phyloP scores from a whole-genome alignment of 1,284 basidiomycete species.

The Ustanciosporium gigantosporum region DNA sequence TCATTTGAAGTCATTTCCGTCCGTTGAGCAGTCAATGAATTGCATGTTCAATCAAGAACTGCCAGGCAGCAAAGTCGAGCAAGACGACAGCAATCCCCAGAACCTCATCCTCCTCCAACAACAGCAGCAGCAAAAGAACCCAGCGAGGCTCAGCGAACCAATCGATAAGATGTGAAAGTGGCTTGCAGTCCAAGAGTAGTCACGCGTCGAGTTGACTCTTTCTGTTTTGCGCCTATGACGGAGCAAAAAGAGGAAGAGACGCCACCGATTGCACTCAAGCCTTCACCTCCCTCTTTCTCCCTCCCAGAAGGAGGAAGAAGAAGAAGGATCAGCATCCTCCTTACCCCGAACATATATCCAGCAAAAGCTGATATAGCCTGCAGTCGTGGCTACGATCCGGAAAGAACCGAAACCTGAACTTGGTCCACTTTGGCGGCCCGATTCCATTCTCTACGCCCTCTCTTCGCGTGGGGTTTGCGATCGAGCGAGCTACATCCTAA shows the following conservation, averaged over 20 bases:
- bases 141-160: too few relatives aligned
- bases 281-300: conserved; percentile 18
- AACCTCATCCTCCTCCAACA: too few relatives aligned
- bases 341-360: conserved; percentile 34
- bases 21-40: too few relatives aligned
- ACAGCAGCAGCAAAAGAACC: too few relatives aligned
- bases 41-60: too few relatives aligned
- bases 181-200: conserved; percentile 57
- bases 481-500: too few relatives aligned
- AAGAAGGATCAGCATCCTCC: conserved; percentile 40
- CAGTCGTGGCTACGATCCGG: conserved; percentile 5
- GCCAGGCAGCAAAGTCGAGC: too few relatives aligned
- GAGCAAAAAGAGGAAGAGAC: conserved; percentile 15
- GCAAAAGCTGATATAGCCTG: conserved; percentile 30
- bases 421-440: conserved; percentile 42
- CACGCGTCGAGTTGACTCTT: conserved; percentile 57
- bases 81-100: too few relatives aligned
- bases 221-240: neutral
- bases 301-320: neutral
- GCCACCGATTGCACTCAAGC: conserved; percentile 61
- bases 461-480: too few relatives aligned
- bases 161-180: conserved; percentile 1
- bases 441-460: conserved; percentile 41
- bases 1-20: too few relatives aligned
- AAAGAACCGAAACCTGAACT: conserved; percentile 8